Percentiles rank a stretch among this genome's conserved stretches.
These are phyloP conservation scores for Venustampulla echinocandica DNA, from an alignment of 495 filamentous ascomycete species.

Conservation along the genomic window DNA sequence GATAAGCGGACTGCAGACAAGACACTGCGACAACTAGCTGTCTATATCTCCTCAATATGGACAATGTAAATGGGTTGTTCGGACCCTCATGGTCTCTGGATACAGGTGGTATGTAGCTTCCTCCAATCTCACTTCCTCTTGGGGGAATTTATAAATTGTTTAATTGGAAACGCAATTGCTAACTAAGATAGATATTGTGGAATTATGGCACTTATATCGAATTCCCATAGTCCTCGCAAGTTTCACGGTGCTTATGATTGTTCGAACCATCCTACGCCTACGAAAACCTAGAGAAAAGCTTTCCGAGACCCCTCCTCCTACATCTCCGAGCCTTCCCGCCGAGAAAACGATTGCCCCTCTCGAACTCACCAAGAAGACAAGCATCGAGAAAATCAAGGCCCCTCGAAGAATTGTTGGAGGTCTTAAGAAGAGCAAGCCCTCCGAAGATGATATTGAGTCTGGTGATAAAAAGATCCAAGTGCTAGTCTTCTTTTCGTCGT, in stretches of 20 bases:
- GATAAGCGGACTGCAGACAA: too few species aligned
- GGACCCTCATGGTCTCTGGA: too few species aligned
- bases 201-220: slow-evolving; percentile 47
- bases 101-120: too few species aligned
- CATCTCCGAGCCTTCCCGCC: slow-evolving; percentile 19
- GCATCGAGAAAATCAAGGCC: slow-evolving; percentile 15
- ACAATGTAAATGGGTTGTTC: too few species aligned
- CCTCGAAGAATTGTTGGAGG: slow-evolving; percentile 44
- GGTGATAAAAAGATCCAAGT: slow-evolving; percentile 52
- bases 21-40: too few species aligned
- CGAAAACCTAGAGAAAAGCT: slow-evolving; percentile 20
- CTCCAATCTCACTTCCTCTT: too few species aligned
- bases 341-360: slow-evolving; percentile 11
- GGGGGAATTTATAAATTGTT: too few species aligned
- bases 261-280: slow-evolving; percentile 34
- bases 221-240: slow-evolving; percentile 40
- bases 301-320: slow-evolving; percentile 22
- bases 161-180: too few species aligned
- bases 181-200: slow-evolving; percentile 34
- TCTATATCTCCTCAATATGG: too few species aligned
- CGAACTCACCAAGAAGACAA: slow-evolving; percentile 13
- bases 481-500: slow-evolving; percentile 78
- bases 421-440: slow-evolving; percentile 26
- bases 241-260: slow-evolving; percentile 28
- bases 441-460: slow-evolving; percentile 17